Evolutionary conservation across 805 yeast genomes (phyloP).

Genomic region (Candida dajiaensis): DNA sequence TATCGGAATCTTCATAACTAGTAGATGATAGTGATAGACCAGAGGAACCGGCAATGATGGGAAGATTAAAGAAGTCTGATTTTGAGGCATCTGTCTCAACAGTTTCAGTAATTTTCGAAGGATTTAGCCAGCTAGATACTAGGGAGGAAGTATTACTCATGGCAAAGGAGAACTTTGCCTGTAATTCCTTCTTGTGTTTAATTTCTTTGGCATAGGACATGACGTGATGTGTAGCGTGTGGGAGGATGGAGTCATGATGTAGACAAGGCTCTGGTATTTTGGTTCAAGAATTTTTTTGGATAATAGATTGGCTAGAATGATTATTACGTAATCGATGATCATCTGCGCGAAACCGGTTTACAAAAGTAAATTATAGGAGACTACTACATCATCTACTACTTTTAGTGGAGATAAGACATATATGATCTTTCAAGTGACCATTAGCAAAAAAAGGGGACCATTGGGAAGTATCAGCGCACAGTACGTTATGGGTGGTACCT

Average conservation of each 20-base stretch:
- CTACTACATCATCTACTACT: no score
- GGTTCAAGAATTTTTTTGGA: no score
- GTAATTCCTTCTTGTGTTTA: conserved; percentile 20
- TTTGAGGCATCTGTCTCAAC: conserved; percentile 13
- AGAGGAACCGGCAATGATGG: conserved; percentile 19
- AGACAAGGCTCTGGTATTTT: no score
- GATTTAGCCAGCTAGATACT: conserved; percentile 19
- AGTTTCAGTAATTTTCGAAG: conserved; percentile 1
- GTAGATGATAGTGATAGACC: conserved; percentile 14
- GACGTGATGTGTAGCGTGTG: not conserved
- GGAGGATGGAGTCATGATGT: no score
- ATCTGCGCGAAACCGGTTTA: no score
- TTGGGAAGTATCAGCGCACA: no score
- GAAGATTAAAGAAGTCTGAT: conserved; percentile 17
- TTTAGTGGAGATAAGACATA: no score
- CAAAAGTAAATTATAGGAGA: no score
- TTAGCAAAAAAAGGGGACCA: no score
- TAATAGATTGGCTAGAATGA: not conserved
- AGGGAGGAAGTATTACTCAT: conserved; percentile 12
- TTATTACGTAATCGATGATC: not conserved
- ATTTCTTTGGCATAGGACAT: conserved; percentile 24
- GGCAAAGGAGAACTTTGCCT: conserved; percentile 20
- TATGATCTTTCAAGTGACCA: no score
- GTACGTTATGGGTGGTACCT: no score
- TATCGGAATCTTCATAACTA: not conserved